Base-by-base conservation (phyloP, 768 basidiomycete species). In the Termitomyces heimii region DNA sequence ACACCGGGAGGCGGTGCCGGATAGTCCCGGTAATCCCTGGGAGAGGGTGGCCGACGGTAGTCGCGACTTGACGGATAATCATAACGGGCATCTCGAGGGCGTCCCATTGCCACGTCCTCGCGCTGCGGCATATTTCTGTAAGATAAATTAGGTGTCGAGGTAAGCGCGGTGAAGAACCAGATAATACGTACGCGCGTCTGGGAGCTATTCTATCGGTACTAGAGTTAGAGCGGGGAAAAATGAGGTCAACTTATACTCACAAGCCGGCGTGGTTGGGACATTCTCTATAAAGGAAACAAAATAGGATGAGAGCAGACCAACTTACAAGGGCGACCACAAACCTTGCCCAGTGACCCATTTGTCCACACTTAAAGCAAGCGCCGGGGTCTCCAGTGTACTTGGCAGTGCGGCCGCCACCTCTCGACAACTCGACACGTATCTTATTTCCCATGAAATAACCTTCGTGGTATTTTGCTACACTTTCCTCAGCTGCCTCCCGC, bases 381-480 rank as follows among this genome's bases (percentile, higher is more conserved):
- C 91, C 89, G 14, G 91, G 89, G 53, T 92, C 92, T n/a, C 86
- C 84, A n/a, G 81, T 71, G 59, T 85, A 89, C 67, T 90, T 92
- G 9, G 88, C 86, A 14, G 86, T 84, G 56, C 89, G 79, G 16
- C 90, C 88, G 52, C 91, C 90, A 31, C 90, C 89, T 68, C 87
- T 90, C 32, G 92, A 93, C 14, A 87, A 73, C 66, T 94, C 92
- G 10, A 94, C 92, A 12, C 89, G 85, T 55, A 94, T 92, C 75
- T 90, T 92, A 70, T 92, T 92, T 43, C 92, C 92, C 90, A 94
- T 91, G 69, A 94, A 94, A 60, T 78, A 86, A 1, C 92, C 91
- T 75, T 93, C 91, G 60, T 94, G 82, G 64, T 94, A 94, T 67
- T 92, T 92, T 5, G 85, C 82, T 5, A 94, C 89, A 58, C 90